Evolutionary conservation across 1,284 basidiomycete species (phyloP), one percentile per base, ranked within the genome.

Genomic region (Marasmius sp.): DNA sequence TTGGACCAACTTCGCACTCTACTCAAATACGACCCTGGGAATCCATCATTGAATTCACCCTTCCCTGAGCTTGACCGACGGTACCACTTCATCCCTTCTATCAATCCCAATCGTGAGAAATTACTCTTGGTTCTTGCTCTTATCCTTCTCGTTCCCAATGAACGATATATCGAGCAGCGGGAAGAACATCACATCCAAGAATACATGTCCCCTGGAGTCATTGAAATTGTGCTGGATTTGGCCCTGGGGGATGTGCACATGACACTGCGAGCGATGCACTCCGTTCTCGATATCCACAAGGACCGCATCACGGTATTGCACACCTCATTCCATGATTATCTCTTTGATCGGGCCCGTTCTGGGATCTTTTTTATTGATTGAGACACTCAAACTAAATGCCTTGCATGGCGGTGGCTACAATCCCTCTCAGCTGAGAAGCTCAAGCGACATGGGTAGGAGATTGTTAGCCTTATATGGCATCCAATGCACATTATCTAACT

Each of bases 31-130:
- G 7, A 39, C 4, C n/a, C 18, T 3, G 9, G 8, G 16, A 27
- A 50, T 50, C 11, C 27, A 27, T n/a, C n/a, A n/a, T n/a, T n/a
- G n/a, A 5, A 27, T 27, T 47, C 48, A 41, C 49, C 51, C 8
- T 57, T 57, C 48, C 33, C 34, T 8, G 54, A 63, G 12, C 59
- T 63, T 8, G 62, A 63, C 47, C 38, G 39, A 56, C 45, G 61
- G 8, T 63, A 63, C 20, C 53, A 50, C 3, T 48, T 57, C 11
- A 56, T 56, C 36, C 38, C 39, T 16, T 12, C 8, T 5, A 2
- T 37, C 11, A 11, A 56, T 39, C 37, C 54, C 27, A 8, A 56
- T 11, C 48, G 48, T 3, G 18, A 10, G 10, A 20, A 18, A 2
- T 3, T 49, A 27, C 48, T 11, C 11, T 3, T 6, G 18, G 18